Conservation (phyloP, 495 filamentous ascomycete genomes). For the Penicillium lagena region DNA sequence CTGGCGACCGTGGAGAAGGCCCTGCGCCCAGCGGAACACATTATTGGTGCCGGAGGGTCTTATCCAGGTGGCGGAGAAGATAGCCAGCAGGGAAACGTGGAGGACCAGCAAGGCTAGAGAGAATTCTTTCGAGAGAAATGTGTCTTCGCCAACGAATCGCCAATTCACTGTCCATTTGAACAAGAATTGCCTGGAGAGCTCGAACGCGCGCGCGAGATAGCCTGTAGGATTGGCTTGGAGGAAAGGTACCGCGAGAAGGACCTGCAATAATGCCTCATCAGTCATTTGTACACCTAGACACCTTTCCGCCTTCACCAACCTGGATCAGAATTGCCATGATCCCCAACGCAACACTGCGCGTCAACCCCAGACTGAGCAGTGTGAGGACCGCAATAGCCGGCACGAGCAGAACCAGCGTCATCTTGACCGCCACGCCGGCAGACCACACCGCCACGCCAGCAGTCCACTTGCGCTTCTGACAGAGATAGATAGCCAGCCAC, state of each 20-base stretch:
- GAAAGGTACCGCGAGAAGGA: constrained; percentile 71
- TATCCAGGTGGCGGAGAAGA: constrained; percentile 57
- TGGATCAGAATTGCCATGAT: constrained; percentile 69
- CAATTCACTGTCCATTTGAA: constrained; percentile 99
- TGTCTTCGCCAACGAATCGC: constrained; percentile 80
- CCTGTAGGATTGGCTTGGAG: constrained; percentile 57
- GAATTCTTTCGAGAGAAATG: constrained; percentile 72
- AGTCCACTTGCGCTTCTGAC: constrained; percentile 66
- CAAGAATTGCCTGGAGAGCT: constrained; percentile 81
- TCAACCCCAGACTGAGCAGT: constrained; percentile 61
- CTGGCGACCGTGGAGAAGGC: constrained; percentile 45
- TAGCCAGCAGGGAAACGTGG: constrained; percentile 58
- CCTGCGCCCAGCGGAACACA: constrained; percentile 43
- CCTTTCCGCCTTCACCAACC: constrained; percentile 27
- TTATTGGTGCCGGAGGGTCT: constrained; percentile 37
- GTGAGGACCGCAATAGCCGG: constrained; percentile 72
- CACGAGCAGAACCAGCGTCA: constrained; percentile 77
- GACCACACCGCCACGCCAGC: constrained; percentile 68
- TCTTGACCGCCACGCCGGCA: constrained; percentile 80
- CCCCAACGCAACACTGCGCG: constrained; percentile 56
- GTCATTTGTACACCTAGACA: not conserved
- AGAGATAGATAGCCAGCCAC: constrained; percentile 71
- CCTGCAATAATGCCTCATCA: constrained; percentile 23
- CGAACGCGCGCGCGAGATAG: constrained; percentile 78
- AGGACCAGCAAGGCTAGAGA: constrained; percentile 58